phyloP scores from a whole-genome alignment of 2,329 filamentous ascomycete species.

The Hawksworthiomyces lignivorus region DNA sequence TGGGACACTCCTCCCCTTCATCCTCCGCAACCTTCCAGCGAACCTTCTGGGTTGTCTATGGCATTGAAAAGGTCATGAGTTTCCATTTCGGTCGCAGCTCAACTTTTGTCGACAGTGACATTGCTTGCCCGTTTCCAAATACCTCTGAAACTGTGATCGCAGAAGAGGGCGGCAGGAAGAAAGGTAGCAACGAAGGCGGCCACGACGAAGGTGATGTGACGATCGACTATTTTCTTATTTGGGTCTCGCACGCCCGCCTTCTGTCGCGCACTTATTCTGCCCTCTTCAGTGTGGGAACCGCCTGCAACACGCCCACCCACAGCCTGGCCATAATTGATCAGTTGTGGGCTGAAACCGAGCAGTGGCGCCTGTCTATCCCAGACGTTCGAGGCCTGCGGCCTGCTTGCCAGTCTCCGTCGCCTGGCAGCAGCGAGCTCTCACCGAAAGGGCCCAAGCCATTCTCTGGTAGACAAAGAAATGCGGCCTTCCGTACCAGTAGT shows the following conservation, averaged over 20 bases:
- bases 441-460: too few relatives aligned
- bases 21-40: conserved; percentile 17
- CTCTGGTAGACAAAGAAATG: background rate
- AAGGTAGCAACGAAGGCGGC: too few relatives aligned
- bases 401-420: conserved; percentile 7
- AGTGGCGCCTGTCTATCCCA: conserved; percentile 22
- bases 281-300: conserved; percentile 23
- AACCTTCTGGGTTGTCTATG: conserved; percentile 22
- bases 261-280: conserved; percentile 22
- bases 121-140: conserved; percentile 21
- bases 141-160: too few relatives aligned
- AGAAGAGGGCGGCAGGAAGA: too few relatives aligned
- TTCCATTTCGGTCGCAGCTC: conserved; percentile 25
- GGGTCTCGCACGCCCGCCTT: conserved; percentile 20
- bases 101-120: conserved; percentile 25
- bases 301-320: conserved; percentile 17
- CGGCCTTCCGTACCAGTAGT: conserved; percentile 4
- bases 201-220: conserved; percentile 11
- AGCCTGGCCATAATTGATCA: conserved; percentile 21
- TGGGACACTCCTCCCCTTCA: background rate
- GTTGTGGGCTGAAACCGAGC: conserved; percentile 20
- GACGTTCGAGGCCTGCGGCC: conserved; percentile 4
- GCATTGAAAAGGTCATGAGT: conserved; percentile 21
- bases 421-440: background rate
- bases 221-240: conserved; percentile 21